Evolutionary conservation across 1,284 basidiomycete species (phyloP), one percentile per base, ranked within the genome.

Genomic region (Trametes sp.): DNA sequence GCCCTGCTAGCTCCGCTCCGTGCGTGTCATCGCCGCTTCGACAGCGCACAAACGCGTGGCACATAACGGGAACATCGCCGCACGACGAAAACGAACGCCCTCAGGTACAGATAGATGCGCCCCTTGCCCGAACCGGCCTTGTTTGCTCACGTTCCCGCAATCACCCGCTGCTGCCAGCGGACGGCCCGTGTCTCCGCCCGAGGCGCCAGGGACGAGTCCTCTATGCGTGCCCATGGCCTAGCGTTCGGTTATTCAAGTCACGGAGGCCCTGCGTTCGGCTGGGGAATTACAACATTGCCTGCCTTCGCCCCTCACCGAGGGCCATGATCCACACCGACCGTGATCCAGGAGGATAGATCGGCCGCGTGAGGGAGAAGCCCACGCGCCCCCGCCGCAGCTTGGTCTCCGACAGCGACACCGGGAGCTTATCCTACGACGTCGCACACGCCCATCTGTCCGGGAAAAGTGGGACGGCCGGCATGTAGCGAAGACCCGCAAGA

Each of bases 81-180:
- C 24, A 28, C 21, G 35, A 38, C 51, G 36, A 53, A 53, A 53
- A 31, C 24, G 57, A 59, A 53, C 50, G 31, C 38, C 29, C 8
- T 53, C 49, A 58, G 57, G 57, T 59, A 59, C 57, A 50, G 57
- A 59, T 59, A 59, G 57, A 59, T 59, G 57, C 57, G 57, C 29
- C 44, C 28, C 35, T 53, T 46, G 4, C 57, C 42, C 4, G 16
- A 46, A 28, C 42, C 23, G 44, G 50, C 16, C 28, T 21, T 48
- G 29, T 52, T 21, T 38, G 50, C 50, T 45, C 57, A 59, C 57
- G 50, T 59, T 19, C 31, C 23, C 42, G 19, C 24, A n/a, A 23
- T 16, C 24, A n/a, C 19, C 24, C 19, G 7, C 26, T 26, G 16
- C 41, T 1, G 6, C 8, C 49, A 31, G 28, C 26, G 21, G 33